Evolutionary conservation across 2,329 filamentous ascomycete species (phyloP), one percentile per base, ranked within the genome.

Genomic region (Aquanectria penicillioides): DNA sequence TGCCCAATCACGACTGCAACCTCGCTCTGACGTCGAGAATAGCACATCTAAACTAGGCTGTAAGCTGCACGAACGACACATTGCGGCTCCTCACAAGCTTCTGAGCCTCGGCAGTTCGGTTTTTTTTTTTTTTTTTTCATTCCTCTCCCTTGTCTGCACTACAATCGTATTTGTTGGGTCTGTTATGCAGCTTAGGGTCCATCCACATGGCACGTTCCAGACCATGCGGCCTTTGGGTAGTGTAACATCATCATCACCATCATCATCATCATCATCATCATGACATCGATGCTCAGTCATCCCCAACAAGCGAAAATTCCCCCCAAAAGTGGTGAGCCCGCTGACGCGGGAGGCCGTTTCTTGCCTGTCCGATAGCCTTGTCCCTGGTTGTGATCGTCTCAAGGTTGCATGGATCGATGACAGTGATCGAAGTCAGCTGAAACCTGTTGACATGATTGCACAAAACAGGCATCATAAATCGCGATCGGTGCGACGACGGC

Each of bases 1-100:
- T 50, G 51, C 47, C 49, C 59, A 68, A 62, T 68, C 38, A 29
- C 26, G 25, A 49, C 34, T 20, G n/a, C 22, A 40, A 47, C 43
- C 33, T 9, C 36, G 46, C 31, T 10, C 33, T n/a, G 15, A 33
- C 26, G 38, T 60, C 49, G 33, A 65, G 53, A 62, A 62, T 62
- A 59, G 60, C 47, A 60, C 41, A 47, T 22, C 41, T 48, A 41
- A 56, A 26, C 23, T 22, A 22, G 48, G 20, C 31, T 22, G 37
- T 47, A 40, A 31, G 23, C 44, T 41, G 49, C 51, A 41, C 49
- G n/a, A n/a, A n/a, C n/a, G n/a, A n/a, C n/a, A n/a, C n/a, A 40
- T 26, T 56, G 44, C 37, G 44, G 29, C 44, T 37, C 41, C 34
- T 15, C 23, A 17, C 47, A 38, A 13, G 22, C 20, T 22, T 41